Conservation (phyloP, 2,329 filamentous ascomycete species). For the Davidsoniella eucalypti region DNA sequence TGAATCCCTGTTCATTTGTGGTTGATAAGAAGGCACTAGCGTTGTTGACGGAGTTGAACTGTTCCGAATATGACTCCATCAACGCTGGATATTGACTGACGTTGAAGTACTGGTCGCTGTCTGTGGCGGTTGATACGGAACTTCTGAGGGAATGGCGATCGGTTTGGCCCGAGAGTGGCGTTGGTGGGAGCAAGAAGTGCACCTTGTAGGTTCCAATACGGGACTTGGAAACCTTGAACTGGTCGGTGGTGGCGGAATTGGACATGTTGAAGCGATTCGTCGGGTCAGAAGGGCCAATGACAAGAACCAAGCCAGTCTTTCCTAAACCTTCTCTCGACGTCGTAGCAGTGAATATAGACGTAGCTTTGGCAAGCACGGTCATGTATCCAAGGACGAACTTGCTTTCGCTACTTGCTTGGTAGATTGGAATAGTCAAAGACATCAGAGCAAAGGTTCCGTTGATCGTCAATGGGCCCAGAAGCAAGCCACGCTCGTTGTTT, state of each 20-base stretch:
- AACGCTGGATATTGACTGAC: constrained; percentile 48
- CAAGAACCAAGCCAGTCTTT: constrained; percentile 48
- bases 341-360: constrained; percentile 44
- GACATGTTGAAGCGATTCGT: constrained; percentile 48
- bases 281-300: constrained; percentile 49
- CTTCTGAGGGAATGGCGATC: constrained; percentile 34
- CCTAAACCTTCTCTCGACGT: constrained; percentile 53
- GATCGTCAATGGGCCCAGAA: constrained; percentile 59
- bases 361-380: constrained; percentile 58
- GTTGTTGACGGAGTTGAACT: constrained; percentile 40
- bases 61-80: constrained; percentile 38
- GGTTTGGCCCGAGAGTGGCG: constrained; percentile 20
- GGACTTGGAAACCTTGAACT: constrained; percentile 17
- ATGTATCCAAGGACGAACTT: constrained; percentile 56
- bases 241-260: constrained; percentile 30
- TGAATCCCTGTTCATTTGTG: constrained; percentile 50
- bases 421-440: constrained; percentile 67
- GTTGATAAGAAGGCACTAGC: constrained; percentile 53
- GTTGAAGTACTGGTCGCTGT: constrained; percentile 29
- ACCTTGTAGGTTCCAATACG: constrained; percentile 21
- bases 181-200: constrained; percentile 45
- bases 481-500: constrained; percentile 37
- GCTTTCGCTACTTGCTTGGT: constrained; percentile 18
- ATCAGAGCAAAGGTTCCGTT: constrained; percentile 60
- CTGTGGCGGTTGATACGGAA: constrained; percentile 5